phyloP scores from a whole-genome alignment of 1,139 yeast species.

The Wickerhamiella pararugosa region DNA sequence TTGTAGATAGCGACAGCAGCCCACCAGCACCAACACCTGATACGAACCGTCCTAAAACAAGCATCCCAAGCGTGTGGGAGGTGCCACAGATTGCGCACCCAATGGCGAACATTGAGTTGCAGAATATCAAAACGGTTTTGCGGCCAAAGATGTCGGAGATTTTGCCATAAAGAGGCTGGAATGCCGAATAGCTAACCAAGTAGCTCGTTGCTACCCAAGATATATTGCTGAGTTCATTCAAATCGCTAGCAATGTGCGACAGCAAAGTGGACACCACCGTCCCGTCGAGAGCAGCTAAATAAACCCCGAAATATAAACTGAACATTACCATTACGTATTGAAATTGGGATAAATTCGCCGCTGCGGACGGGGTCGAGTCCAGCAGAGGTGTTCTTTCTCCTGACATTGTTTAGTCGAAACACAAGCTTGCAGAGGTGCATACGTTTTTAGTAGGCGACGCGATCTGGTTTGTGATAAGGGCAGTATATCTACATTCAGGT shows the following conservation, averaged over 20 bases:
- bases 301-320: slow-evolving; percentile 34
- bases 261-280: slow-evolving; percentile 52
- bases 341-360: not conserved
- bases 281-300: slow-evolving; percentile 46
- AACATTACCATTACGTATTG: slow-evolving; percentile 6
- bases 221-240: slow-evolving; percentile 36
- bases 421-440: not conserved
- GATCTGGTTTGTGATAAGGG: no score
- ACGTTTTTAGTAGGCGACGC: no score
- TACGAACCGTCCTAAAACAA: slow-evolving; percentile 47
- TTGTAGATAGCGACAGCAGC: slow-evolving; percentile 37
- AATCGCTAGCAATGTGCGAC: slow-evolving; percentile 48
- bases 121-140: slow-evolving; percentile 35
- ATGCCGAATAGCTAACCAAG: slow-evolving; percentile 43
- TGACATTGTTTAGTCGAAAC: not conserved
- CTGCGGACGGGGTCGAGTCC: not conserved
- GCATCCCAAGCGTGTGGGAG: slow-evolving; percentile 26
- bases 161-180: slow-evolving; percentile 74
- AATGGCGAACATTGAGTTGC: slow-evolving; percentile 35
- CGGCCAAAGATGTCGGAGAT: slow-evolving; percentile 79
- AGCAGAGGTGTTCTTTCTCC: slow-evolving; percentile 2
- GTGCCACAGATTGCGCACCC: slow-evolving; percentile 44
- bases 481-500: no score
- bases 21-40: slow-evolving; percentile 60
- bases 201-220: slow-evolving; percentile 52